Evolutionary conservation across 2,329 filamentous ascomycete species (phyloP).

Genomic region (Drechmeria coniospora): DNA sequence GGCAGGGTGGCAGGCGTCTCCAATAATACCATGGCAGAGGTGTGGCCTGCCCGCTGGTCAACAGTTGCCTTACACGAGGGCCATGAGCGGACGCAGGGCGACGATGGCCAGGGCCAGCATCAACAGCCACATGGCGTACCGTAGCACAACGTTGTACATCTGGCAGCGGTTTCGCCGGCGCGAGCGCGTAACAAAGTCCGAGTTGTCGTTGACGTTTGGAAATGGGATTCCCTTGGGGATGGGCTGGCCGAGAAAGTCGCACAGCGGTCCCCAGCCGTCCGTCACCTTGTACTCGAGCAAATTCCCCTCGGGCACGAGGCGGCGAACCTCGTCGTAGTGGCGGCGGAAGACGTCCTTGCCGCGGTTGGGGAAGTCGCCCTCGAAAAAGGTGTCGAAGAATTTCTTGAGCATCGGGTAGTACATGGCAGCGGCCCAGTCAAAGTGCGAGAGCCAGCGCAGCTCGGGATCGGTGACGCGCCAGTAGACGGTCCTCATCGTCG

Average conservation of each 20-base stretch:
- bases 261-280: slow-evolving; percentile 23
- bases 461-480: slow-evolving; percentile 52
- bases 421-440: slow-evolving; percentile 49
- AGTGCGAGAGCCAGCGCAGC: slow-evolving; percentile 19
- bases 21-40: no score
- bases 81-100: not conserved
- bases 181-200: slow-evolving; percentile 18
- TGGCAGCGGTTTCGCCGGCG: slow-evolving; percentile 18
- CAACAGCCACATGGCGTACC: slow-evolving; percentile 9
- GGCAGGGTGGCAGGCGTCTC: no score
- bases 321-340: slow-evolving; percentile 20
- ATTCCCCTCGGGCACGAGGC: slow-evolving; percentile 14
- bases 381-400: slow-evolving; percentile 55
- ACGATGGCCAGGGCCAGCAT: slow-evolving; percentile 6
- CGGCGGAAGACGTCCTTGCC: slow-evolving; percentile 46
- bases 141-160: slow-evolving; percentile 17
- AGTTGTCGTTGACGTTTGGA: slow-evolving; percentile 19
- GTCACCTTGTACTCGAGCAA: slow-evolving; percentile 19
- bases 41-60: no score
- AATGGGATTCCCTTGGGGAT: slow-evolving; percentile 19
- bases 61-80: no score
- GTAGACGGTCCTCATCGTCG: slow-evolving; percentile 51
- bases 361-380: slow-evolving; percentile 48
- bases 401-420: slow-evolving; percentile 57
- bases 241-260: slow-evolving; percentile 17